Base-by-base conservation (phyloP, 495 filamentous ascomycete species). In the Penicillium coffeae region DNA sequence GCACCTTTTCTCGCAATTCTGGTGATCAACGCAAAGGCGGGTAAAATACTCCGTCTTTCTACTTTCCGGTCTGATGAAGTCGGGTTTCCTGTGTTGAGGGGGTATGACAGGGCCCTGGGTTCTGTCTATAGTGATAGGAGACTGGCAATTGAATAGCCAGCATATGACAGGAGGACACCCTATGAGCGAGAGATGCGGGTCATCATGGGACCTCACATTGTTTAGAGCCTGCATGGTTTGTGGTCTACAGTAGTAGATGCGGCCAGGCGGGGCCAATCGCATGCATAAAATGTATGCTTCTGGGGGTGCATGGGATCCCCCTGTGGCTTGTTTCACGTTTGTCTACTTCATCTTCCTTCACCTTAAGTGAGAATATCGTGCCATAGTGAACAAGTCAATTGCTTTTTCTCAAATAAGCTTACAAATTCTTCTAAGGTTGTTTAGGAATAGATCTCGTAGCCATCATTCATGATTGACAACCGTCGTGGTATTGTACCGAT, bases 1-100 rank as follows among this genome's bases (percentile, higher is more conserved):
- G 62, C 47, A 64, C 66, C 12, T 70, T 71, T 47, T 40, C 62
- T 25, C 66, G 66, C 22, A 55, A 51, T 16, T 46, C 55, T 2
- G 42, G 56, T 16, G 60, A 60, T 19, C 60, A 64, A 52, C 60
- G 60, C 45, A 64, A 64, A 37, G 60, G 60, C 19, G 60, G 60
- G 22, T 64, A 64, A 46, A 34, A 21, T 12, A 13, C 20, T 37
- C 36, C 13, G 10, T 27, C 21, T 32, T 43, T 16, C 21, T 36
- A 45, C 12, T 21, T n/a, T n/a, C n/a, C n/a, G n/a, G n/a, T n/a
- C n/a, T n/a, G n/a, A n/a, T n/a, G n/a, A n/a, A n/a, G n/a, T n/a
- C n/a, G n/a, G n/a, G n/a, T n/a, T n/a, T n/a, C n/a, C n/a, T n/a
- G n/a, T n/a, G n/a, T n/a, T n/a, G n/a, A n/a, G n/a, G n/a, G n/a